Conservation (phyloP, 768 basidiomycete species). For the Butyriboletus loyo region DNA sequence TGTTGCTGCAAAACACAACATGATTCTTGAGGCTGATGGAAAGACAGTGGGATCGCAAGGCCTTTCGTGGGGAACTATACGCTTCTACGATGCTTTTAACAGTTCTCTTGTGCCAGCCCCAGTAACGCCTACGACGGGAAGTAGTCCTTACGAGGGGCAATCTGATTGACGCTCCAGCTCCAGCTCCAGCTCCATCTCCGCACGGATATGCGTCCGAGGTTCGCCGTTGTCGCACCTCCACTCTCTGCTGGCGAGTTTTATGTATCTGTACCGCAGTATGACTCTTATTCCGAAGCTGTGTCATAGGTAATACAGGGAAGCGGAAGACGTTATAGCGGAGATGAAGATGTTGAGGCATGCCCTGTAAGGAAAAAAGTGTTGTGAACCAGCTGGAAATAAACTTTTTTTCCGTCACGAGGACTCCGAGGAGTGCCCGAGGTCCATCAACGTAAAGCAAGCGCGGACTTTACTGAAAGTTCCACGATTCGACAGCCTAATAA, state of each 20-base stretch:
- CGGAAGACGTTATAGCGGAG: slow-evolving; percentile 14
- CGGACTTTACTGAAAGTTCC: too few relatives aligned
- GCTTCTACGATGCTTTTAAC: slow-evolving; percentile 36
- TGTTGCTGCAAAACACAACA: slow-evolving; percentile 35
- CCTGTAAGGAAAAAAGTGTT: too few relatives aligned
- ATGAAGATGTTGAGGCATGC: slow-evolving; percentile 19
- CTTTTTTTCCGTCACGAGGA: too few relatives aligned
- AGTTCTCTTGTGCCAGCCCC: slow-evolving; percentile 40
- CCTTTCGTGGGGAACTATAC: slow-evolving; percentile 35
- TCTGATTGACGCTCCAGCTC: slow-evolving; percentile 38
- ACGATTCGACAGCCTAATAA: too few relatives aligned
- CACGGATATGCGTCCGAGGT: slow-evolving; percentile 20
- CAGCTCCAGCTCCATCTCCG: too few relatives aligned
- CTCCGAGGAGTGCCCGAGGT: too few relatives aligned
- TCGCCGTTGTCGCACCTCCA: slow-evolving; percentile 38
- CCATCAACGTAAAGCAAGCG: too few relatives aligned
- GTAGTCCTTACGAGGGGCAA: slow-evolving; percentile 41
- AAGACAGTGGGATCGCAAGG: slow-evolving; percentile 20
- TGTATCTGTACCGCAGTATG: background rate
- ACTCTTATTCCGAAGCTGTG: slow-evolving; percentile 2
- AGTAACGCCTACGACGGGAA: slow-evolving; percentile 36
- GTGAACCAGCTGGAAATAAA: too few relatives aligned
- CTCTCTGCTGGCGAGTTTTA: slow-evolving; percentile 16
- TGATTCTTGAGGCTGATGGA: slow-evolving; percentile 42
- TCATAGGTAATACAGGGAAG: slow-evolving; percentile 25